These are phyloP conservation scores for Fonsecaea pedrosoi DNA, from an alignment of 2,329 filamentous ascomycete species.

Conservation along the genomic window DNA sequence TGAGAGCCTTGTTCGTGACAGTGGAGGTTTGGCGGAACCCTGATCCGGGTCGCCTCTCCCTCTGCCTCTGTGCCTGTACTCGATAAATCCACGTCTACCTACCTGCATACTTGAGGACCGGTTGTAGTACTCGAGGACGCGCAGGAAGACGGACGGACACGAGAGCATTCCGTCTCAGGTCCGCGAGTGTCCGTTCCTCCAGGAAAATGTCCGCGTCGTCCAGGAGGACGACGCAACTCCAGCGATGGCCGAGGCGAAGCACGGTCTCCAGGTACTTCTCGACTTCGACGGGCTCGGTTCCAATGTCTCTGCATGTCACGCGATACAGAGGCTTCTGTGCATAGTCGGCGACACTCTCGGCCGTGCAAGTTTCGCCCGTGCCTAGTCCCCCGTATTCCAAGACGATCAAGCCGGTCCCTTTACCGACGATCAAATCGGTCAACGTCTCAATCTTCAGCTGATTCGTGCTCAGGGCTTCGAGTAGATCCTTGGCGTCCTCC, in stretches of 20 bases:
- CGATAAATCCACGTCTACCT: too few relatives aligned
- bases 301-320: slow-evolving; percentile 52
- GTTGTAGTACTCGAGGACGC: slow-evolving; percentile 48
- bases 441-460: too few relatives aligned
- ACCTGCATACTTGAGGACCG: slow-evolving; percentile 35
- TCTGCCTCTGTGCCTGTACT: too few relatives aligned
- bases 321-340: slow-evolving; percentile 50
- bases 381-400: slow-evolving; percentile 49
- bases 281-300: slow-evolving; percentile 45
- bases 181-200: slow-evolving; percentile 33
- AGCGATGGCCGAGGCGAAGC: too few relatives aligned
- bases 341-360: slow-evolving; percentile 50
- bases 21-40: too few relatives aligned
- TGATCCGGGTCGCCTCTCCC: too few relatives aligned
- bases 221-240: slow-evolving; percentile 37
- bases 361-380: slow-evolving; percentile 51
- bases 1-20: too few relatives aligned
- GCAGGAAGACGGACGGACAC: slow-evolving; percentile 46
- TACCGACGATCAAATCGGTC: too few relatives aligned
- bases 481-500: too few relatives aligned
- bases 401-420: slow-evolving; percentile 46
- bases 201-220: slow-evolving; percentile 45
- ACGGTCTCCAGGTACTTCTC: slow-evolving; percentile 46
- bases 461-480: too few relatives aligned
- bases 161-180: slow-evolving; percentile 40